Evolutionary conservation across 495 filamentous ascomycete genomes (phyloP).

Genomic region (Barbatosphaeria neglecta): DNA sequence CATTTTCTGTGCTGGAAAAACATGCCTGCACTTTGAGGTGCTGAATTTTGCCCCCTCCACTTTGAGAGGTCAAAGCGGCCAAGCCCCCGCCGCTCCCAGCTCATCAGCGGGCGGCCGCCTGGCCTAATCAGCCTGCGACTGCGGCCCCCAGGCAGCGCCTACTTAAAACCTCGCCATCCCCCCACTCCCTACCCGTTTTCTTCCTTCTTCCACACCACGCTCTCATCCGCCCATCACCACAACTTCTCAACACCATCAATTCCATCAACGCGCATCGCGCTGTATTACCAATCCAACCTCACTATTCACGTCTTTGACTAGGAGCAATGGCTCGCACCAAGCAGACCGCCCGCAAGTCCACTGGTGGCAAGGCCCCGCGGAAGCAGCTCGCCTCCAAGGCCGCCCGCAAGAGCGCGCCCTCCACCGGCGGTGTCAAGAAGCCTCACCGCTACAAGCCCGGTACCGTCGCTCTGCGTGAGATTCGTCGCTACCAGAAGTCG

Average conservation of each 20-base stretch:
- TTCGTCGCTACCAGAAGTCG: conserved; percentile 99
- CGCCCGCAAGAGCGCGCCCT: conserved; percentile 44
- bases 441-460: conserved; percentile 99
- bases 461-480: conserved; percentile 99
- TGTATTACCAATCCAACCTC: conserved; percentile 23
- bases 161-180: conserved; percentile 26
- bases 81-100: not conserved
- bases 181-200: conserved; percentile 33
- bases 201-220: conserved; percentile 37
- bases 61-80: not conserved
- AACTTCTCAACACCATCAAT: conserved; percentile 23
- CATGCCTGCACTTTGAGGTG: conserved; percentile 1
- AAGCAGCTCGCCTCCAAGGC: conserved; percentile 72
- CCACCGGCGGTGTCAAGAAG: conserved; percentile 91
- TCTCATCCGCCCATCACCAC: conserved; percentile 17
- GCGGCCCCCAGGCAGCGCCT: conserved; percentile 12
- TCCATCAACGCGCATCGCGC: conserved; percentile 22
- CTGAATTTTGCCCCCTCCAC: too few relatives aligned
- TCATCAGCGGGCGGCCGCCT: conserved; percentile 8
- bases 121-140: conserved; percentile 37
- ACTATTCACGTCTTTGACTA: conserved; percentile 32
- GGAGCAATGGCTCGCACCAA: conserved; percentile 94
- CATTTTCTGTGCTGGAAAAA: not conserved
- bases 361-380: conserved; percentile 98
- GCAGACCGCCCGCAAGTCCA: conserved; percentile 99